These are phyloP conservation scores for Grosmannia serpens DNA, from an alignment of 2,329 filamentous ascomycete genomes.

Conservation along the genomic window DNA sequence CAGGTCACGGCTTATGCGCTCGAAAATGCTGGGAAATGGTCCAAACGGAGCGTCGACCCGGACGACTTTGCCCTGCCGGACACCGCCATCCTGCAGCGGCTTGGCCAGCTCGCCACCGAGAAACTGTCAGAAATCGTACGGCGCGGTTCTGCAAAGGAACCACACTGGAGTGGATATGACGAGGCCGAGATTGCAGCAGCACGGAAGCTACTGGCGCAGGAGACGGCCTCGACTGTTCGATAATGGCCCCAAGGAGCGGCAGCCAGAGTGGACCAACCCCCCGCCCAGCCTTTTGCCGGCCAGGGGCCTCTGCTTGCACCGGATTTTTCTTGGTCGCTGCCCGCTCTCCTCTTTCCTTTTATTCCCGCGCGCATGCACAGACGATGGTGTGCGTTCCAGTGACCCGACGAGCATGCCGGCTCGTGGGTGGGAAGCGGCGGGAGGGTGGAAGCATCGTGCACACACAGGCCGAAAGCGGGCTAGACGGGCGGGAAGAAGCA, in stretches of 20 bases:
- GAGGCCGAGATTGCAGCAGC: conserved; percentile 61
- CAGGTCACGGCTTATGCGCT: conserved; percentile 42
- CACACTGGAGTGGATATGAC: conserved; percentile 62
- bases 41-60: conserved; percentile 30
- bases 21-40: conserved; percentile 26
- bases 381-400: conserved; percentile 13
- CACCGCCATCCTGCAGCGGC: conserved; percentile 46
- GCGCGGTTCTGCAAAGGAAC: conserved; percentile 45
- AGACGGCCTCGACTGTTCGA: conserved; percentile 31
- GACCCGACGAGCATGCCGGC: conserved; percentile 16
- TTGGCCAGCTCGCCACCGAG: conserved; percentile 61
- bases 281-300: neutral
- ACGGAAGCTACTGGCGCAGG: conserved; percentile 50
- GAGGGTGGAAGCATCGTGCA: neutral
- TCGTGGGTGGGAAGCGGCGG: conserved; percentile 11
- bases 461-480: neutral
- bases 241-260: conserved; percentile 19
- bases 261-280: neutral
- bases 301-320: neutral
- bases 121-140: conserved; percentile 70
- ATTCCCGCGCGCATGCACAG: neutral
- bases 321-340: neutral
- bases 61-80: conserved; percentile 44
- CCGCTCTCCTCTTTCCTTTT: neutral
- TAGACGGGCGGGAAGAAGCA: neutral